Conservation (phyloP, 306 rosid species). For the Trifolium repens region DNA sequence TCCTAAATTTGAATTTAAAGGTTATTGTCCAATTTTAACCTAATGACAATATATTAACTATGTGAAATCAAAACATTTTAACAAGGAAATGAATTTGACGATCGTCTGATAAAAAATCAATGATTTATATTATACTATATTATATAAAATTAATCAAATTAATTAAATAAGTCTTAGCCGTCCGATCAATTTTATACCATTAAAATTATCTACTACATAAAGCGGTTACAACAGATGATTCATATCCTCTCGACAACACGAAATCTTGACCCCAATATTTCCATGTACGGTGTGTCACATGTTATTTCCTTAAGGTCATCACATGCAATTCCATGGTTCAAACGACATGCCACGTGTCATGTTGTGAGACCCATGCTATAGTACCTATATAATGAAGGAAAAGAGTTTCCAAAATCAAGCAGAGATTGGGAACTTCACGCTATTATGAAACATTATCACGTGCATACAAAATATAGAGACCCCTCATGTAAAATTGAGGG, state of each 20-base stretch:
- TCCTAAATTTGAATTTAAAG: no score
- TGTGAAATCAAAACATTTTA: no score
- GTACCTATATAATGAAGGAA: slow-evolving; percentile 43
- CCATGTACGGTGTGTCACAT: slow-evolving; percentile 1
- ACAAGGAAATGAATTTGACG: no score
- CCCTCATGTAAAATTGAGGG: slow-evolving; percentile 46
- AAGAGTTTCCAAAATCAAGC: slow-evolving; percentile 47
- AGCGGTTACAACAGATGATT: no score
- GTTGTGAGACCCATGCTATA: slow-evolving; percentile 3
- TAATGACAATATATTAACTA: no score
- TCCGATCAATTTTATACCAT: no score
- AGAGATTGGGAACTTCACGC: slow-evolving; percentile 55
- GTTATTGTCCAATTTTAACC: no score
- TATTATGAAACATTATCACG: slow-evolving; percentile 68
- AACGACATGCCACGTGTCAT: slow-evolving; percentile 79
- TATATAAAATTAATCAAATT: no score
- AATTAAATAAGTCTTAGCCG: no score
- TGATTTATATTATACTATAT: no score
- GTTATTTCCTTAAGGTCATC: slow-evolving; percentile 44
- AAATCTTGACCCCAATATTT: background rate
- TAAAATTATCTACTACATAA: no score
- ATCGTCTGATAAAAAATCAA: no score
- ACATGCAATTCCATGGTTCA: slow-evolving; percentile 70
- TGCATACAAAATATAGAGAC: slow-evolving; percentile 50
- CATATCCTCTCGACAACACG: background rate